phyloP scores from a whole-genome alignment of 106 monocot genomes.

The Vanilla planifolia region DNA sequence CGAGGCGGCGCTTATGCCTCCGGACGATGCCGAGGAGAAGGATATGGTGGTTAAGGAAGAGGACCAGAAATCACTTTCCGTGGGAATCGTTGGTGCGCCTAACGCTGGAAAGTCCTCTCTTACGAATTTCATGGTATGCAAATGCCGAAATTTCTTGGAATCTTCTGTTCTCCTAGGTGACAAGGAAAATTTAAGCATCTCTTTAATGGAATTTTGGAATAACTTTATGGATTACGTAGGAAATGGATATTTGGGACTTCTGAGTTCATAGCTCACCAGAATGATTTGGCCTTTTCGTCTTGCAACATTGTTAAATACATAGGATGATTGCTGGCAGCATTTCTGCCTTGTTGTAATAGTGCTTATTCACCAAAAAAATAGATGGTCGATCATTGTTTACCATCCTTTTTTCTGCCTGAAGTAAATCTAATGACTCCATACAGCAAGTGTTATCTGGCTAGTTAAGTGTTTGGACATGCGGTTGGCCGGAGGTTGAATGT shows the following conservation, averaged over 20 bases:
- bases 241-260: neutral
- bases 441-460: too few species aligned
- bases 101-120: slow-evolving; percentile 92
- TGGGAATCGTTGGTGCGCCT: slow-evolving; percentile 91
- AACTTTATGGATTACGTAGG: neutral
- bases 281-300: neutral
- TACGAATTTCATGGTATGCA: slow-evolving; percentile 76
- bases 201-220: neutral
- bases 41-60: slow-evolving; percentile 50
- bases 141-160: neutral
- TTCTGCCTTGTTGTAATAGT: too few species aligned
- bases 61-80: slow-evolving; percentile 80
- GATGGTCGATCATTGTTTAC: too few species aligned
- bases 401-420: too few species aligned
- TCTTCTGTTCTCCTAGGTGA: too few species aligned
- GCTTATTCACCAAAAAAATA: too few species aligned
- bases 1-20: slow-evolving; percentile 41
- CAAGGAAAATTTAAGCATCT: neutral
- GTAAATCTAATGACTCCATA: too few species aligned
- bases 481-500: too few species aligned
- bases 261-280: neutral
- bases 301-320: neutral
- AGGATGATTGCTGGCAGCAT: neutral
- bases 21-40: slow-evolving; percentile 35
- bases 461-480: too few species aligned